A percentile compares a stretch with the other conserved stretches of the same genome.
Conservation (phyloP, 164 flowering plant species). For the Liriodendron chinense region DNA sequence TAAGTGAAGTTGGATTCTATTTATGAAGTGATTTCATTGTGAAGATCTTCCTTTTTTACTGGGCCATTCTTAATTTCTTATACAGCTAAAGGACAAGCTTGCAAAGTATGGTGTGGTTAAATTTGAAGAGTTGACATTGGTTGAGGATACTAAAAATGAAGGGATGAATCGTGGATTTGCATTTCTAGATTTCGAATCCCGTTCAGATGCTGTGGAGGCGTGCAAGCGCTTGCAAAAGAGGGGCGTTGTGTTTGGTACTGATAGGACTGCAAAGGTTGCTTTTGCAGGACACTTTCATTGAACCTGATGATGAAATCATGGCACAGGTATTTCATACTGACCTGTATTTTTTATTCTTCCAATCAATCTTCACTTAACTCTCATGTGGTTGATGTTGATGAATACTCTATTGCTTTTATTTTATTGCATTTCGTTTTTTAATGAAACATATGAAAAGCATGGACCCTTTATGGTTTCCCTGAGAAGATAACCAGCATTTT, state of each 20-base stretch:
- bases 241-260: constrained; percentile 79
- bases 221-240: constrained; percentile 81
- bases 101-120: constrained; percentile 69
- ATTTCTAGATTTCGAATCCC: constrained; percentile 81
- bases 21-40: background rate
- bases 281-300: constrained; percentile 90
- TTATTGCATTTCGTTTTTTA: too few relatives aligned
- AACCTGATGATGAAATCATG: constrained; percentile 94
- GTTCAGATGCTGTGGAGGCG: constrained; percentile 91
- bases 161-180: constrained; percentile 95
- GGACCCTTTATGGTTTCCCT: too few relatives aligned
- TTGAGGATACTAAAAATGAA: constrained; percentile 67
- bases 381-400: too few relatives aligned
- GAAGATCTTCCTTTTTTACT: background rate
- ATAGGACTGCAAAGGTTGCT: constrained; percentile 88
- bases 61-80: background rate
- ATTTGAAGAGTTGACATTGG: constrained; percentile 77
- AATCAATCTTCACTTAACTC: too few relatives aligned
- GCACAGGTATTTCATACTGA: constrained; percentile 56
- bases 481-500: too few relatives aligned
- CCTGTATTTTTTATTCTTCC: too few relatives aligned
- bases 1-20: constrained; percentile 33
- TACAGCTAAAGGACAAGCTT: constrained; percentile 82
- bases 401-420: too few relatives aligned
- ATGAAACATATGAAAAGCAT: too few relatives aligned